Evolutionary conservation across 306 rosid species (phyloP), one percentile per base, ranked within the genome.

Genomic region (Cicer cuneatum): DNA sequence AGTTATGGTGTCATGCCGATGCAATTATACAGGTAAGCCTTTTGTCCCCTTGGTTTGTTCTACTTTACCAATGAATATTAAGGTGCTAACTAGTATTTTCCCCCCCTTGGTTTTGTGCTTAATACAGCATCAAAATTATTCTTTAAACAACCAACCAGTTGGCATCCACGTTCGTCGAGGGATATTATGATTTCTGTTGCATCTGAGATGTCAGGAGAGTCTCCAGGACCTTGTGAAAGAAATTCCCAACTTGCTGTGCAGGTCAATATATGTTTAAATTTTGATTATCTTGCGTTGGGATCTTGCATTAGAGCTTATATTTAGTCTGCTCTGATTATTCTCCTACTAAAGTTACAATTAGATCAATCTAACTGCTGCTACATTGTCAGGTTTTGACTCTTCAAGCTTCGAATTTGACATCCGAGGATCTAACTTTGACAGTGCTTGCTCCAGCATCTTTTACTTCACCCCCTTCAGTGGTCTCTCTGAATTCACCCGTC

Each of bases 401-500:
- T 81, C 97, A 90, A 85, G 97, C 97, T 70, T 91, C 99, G 39
- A 94, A 94, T 85, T 86, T 94, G 87, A 92, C 96, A 69, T 82
- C 93, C 14, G 96, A 90, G 80, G 96, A 90, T 89, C 89, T 92
- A 64, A 92, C 89, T 71, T 77, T 94, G 85, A 94, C 96, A 6
- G 92, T 92, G 83, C 99, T 92, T 85, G 99, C 99, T 71, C 99
- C 97, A 6, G 92, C 96, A 67, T 92, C 97, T 19, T 85, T 90
- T 72, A 86, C 86, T 78, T 87, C 92, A 58, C 89, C 78, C 56
- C 97, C 93, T 11, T 90, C 99, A 8, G 92, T 94, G 77, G 87
- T 94, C 66, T 92, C 97, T 68, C 81, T 94, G 77, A 90, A 78
- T 84, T 90, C 99, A 71, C 95, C 97, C 33, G 37, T 85, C 48